These are phyloP conservation scores for Neofusicoccum ribis DNA, from an alignment of 2,329 filamentous ascomycete genomes.

Conservation along the genomic window DNA sequence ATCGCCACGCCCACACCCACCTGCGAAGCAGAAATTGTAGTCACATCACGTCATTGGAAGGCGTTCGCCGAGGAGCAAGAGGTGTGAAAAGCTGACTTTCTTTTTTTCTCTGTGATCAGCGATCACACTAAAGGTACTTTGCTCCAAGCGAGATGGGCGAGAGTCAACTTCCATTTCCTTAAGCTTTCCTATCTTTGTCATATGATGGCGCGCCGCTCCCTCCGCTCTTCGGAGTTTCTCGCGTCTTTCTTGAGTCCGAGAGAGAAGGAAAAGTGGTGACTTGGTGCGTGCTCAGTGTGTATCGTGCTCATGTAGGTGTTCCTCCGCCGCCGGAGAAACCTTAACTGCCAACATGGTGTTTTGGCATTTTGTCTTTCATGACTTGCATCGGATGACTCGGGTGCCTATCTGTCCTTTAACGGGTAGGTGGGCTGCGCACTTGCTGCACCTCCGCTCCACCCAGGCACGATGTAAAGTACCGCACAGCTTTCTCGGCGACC, in stretches of 20 bases:
- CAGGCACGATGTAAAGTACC: not conserved
- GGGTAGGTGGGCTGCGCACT: too few relatives aligned
- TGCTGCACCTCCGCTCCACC: not conserved
- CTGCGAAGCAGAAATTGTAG: not conserved
- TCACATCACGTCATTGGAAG: constrained; percentile 8
- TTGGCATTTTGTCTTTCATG: not conserved
- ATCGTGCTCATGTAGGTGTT: too few relatives aligned
- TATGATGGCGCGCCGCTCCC: not conserved
- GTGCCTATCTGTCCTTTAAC: not conserved
- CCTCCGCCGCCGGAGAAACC: too few relatives aligned
- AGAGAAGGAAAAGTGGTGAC: too few relatives aligned
- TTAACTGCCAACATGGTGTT: not conserved
- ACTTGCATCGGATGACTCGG: not conserved
- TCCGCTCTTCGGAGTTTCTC: not conserved
- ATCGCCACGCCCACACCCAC: not conserved
- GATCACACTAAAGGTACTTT: not conserved
- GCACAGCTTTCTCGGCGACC: not conserved
- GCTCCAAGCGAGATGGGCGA: not conserved
- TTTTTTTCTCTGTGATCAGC: not conserved
- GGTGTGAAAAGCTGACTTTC: not conserved
- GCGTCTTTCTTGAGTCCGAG: not conserved
- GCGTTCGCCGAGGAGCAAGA: not conserved
- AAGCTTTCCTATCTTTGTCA: not conserved
- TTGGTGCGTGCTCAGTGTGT: too few relatives aligned
- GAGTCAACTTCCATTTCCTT: not conserved